Percentiles rank a stretch among this genome's conserved stretches.
Evolutionary conservation across 2,329 filamentous ascomycete species (phyloP).

Genomic region (Mariannaea sp.): DNA sequence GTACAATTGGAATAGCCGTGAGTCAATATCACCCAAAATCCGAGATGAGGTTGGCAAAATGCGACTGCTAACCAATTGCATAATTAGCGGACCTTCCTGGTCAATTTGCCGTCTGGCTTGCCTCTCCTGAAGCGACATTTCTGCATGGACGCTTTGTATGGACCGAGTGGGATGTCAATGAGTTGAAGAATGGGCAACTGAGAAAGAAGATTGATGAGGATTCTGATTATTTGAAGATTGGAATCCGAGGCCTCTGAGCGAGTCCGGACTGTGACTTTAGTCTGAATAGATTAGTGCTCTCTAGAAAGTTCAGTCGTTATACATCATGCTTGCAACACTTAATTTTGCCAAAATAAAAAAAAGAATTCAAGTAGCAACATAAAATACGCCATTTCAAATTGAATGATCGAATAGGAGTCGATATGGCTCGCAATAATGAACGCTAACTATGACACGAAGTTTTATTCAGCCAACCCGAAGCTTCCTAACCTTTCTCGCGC

Average conservation of each 20-base stretch:
- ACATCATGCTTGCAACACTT: no score
- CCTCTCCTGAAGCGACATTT: slow-evolving; percentile 50
- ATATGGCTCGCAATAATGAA: no score
- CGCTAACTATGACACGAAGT: no score
- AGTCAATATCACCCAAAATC: not conserved
- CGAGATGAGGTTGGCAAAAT: rapidly evolving
- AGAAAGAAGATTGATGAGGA: slow-evolving; percentile 13
- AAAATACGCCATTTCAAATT: no score
- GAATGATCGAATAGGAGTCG: no score
- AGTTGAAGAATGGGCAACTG: slow-evolving; percentile 42
- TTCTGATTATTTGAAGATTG: not conserved
- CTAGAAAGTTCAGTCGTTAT: no score
- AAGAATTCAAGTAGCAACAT: no score
- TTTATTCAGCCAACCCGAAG: no score
- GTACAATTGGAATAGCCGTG: slow-evolving; percentile 4
- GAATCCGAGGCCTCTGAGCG: not conserved
- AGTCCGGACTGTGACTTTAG: no score
- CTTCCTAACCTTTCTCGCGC: no score
- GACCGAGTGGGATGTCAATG: slow-evolving; percentile 56
- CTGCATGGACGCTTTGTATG: slow-evolving; percentile 52
- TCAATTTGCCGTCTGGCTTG: slow-evolving; percentile 50
- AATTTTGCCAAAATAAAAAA: no score
- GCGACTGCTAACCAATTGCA: not conserved
- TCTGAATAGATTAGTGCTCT: no score
- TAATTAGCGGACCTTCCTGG: slow-evolving; percentile 41